Evolutionary conservation across 305 asterid species (phyloP).

Genomic region (Fraxinus albicans): DNA sequence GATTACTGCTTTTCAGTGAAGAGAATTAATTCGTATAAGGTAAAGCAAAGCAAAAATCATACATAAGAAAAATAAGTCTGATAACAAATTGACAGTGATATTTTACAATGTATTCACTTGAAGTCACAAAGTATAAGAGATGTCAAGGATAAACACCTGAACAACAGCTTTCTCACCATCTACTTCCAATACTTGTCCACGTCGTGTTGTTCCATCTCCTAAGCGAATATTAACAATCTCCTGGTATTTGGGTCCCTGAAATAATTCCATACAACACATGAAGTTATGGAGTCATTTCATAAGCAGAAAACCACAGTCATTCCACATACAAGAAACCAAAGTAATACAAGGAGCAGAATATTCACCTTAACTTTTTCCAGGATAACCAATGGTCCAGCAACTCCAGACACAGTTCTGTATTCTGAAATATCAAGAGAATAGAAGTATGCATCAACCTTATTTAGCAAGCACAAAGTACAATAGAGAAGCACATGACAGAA

Average conservation of each 20-base stretch:
- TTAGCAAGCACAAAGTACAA: background rate
- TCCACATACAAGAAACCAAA: slow-evolving; percentile 5
- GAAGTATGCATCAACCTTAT: background rate
- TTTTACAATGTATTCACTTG: slow-evolving; percentile 9
- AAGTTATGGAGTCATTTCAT: background rate
- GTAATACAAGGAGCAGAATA: slow-evolving; percentile 12
- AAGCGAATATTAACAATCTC: slow-evolving; percentile 95
- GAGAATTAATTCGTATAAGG: background rate
- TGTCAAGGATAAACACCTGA: slow-evolving; percentile 55
- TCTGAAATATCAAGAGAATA: slow-evolving; percentile 42
- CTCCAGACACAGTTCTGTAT: slow-evolving; percentile 98
- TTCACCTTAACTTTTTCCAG: slow-evolving; percentile 95
- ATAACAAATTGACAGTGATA: slow-evolving; percentile 2
- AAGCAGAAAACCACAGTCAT: background rate
- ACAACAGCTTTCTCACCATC: slow-evolving; percentile 99
- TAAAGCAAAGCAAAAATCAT: slow-evolving; percentile 1
- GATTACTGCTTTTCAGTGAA: background rate
- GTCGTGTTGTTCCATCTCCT: slow-evolving; percentile 92
- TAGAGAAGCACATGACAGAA: background rate
- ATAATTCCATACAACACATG: slow-evolving; percentile 24
- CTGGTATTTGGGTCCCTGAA: slow-evolving; percentile 95
- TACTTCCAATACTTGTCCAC: slow-evolving; percentile 98
- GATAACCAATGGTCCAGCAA: slow-evolving; percentile 97
- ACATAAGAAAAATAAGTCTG: slow-evolving; percentile 8
- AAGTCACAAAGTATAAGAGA: background rate